These are phyloP conservation scores for Beauveria asiatica DNA, from an alignment of 2,329 filamentous ascomycete species.

Conservation along the genomic window DNA sequence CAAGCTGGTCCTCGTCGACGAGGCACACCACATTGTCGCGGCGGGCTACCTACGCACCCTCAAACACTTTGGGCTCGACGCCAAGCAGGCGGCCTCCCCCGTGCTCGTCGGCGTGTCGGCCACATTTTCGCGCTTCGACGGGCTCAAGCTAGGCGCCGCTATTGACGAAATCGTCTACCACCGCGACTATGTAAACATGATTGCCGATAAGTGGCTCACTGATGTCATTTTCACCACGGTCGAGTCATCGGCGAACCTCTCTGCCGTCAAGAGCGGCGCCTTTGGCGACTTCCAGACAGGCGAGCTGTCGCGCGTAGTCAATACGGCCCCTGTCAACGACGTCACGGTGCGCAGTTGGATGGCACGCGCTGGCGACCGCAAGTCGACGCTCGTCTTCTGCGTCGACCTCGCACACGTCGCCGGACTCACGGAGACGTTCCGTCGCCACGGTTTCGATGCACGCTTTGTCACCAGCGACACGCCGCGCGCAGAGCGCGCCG, in stretches of 20 bases:
- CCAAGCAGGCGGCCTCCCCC: conserved; percentile 37
- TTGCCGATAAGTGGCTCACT: conserved; percentile 84
- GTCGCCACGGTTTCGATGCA: conserved; percentile 70
- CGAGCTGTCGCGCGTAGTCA: conserved; percentile 75
- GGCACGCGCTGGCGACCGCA: conserved; percentile 61
- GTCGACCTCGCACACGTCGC: conserved; percentile 80
- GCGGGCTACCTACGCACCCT: conserved; percentile 67
- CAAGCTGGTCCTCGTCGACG: conserved; percentile 89
- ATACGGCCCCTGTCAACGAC: conserved; percentile 72
- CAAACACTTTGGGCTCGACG: conserved; percentile 65
- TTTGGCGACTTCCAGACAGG: conserved; percentile 70
- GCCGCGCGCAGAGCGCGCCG: conserved; percentile 54
- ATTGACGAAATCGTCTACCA: conserved; percentile 97
- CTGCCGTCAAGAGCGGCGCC: conserved; percentile 50
- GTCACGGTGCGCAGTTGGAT: conserved; percentile 83
- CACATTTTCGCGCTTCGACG: conserved; percentile 69
- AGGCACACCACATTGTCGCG: conserved; percentile 94
- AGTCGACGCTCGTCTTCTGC: conserved; percentile 89
- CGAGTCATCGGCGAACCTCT: conserved; percentile 70
- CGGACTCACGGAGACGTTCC: conserved; percentile 67
- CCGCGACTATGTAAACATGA: conserved; percentile 60
- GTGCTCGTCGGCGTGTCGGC: conserved; percentile 86
- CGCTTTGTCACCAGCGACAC: conserved; percentile 82
- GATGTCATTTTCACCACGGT: conserved; percentile 94
- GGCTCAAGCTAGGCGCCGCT: conserved; percentile 68